Evolutionary conservation across 495 filamentous ascomycete species (phyloP), one percentile per base, ranked within the genome.

Genomic region (Letharia lupina): DNA sequence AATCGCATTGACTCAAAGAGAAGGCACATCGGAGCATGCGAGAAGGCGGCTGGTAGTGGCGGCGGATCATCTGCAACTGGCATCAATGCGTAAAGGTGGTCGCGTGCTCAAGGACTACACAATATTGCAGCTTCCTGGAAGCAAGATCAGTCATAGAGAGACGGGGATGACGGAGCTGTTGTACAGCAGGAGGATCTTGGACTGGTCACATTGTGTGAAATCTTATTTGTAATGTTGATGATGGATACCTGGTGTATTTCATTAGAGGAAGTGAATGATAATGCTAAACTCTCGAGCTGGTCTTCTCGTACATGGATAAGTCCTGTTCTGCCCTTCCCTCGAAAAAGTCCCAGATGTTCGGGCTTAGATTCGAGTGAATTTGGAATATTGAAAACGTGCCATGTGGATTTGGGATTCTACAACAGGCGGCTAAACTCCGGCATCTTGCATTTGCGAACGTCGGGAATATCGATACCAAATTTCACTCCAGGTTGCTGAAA

Each of bases 1-100:
- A 98, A 78, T 86, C 90, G 57, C 82, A 93, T 78, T 96, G 78
- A 86, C 70, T 82, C 70, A 73, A 75, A 65, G 70, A 68, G 57
- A 73, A 77, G 70, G 75, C 76, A 64, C 60, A 64, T 61, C 70
- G 54, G 73, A 79, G 66, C 65, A 79, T 73, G 77, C 73, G 65
- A 52, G 62, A 68, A 35, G 70, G 70, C 20, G 68, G 67, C 42
- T 57, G 16, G 16, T 48, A 41, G n/a, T 65, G 61, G 58, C 15
- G 13, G 33, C 54, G 56, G 50, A 33, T 48, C 41, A 48, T 45
- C 62, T 39, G 28, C 41, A 33, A 16, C 12, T 44, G 23, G 63
- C n/a, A 48, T 35, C 18, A 60, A 28, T 11, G 41, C 33, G 20
- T 48, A n/a, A 45, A 31, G 11, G 31, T n/a, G 64, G 64, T 61